Conservation (phyloP, 306 rosid genomes). For the Prunus mongolica region DNA sequence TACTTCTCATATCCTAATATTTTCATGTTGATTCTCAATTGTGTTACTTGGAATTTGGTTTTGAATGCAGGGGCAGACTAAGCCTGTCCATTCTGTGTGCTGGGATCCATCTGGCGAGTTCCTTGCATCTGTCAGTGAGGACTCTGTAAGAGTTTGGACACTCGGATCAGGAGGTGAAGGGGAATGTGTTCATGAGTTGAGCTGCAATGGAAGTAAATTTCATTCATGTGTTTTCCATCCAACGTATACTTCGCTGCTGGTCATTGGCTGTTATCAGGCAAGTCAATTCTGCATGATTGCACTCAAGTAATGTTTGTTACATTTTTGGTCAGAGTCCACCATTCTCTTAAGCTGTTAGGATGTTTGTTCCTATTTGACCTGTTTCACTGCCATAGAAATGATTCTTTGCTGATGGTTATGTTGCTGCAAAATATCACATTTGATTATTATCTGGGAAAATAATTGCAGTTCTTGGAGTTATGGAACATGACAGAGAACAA, state of each 20-base stretch:
- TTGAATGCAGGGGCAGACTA: constrained; percentile 74
- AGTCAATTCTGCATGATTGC: constrained; percentile 19
- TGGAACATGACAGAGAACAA: constrained; percentile 91
- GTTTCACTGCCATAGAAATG: not conserved
- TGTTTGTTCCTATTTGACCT: not conserved
- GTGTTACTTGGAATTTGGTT: constrained; percentile 14
- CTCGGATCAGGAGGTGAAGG: constrained; percentile 81
- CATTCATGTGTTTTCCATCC: constrained; percentile 92
- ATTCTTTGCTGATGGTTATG: not conserved
- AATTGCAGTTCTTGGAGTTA: constrained; percentile 83
- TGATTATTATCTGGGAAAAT: not conserved
- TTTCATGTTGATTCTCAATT: not conserved
- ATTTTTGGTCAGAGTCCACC: not conserved
- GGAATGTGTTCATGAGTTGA: constrained; percentile 81
- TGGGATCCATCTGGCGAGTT: constrained; percentile 96
- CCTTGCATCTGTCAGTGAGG: constrained; percentile 94
- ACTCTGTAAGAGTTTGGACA: constrained; percentile 87
- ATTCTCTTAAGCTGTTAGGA: not conserved
- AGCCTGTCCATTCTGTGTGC: constrained; percentile 64
- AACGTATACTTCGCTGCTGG: constrained; percentile 68
- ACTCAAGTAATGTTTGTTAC: not conserved
- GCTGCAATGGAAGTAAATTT: constrained; percentile 78
- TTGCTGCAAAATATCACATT: not conserved
- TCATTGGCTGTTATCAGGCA: constrained; percentile 95
- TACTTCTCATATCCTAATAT: not conserved